Base-by-base conservation (phyloP, 306 rosid species). In the Cucurbita pepo region DNA sequence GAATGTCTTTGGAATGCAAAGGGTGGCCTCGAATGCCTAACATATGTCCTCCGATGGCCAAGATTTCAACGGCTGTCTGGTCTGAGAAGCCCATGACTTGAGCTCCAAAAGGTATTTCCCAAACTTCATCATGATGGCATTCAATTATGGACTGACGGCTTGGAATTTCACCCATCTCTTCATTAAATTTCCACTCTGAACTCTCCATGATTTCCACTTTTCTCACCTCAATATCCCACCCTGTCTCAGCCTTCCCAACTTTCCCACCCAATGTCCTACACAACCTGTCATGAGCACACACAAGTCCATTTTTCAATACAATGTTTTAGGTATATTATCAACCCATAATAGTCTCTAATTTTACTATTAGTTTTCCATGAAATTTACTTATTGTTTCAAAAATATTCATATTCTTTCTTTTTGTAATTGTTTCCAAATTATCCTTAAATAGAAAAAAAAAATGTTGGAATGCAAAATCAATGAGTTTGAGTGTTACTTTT, bases 1-100 rank as follows among this genome's bases (percentile, higher is more conserved):
- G 78, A 61, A 88, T 90, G 79, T 85, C 96, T 67, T 72, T 88
- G 41, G 81, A 63, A 73, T 85, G 88, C 79, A 86, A 91, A 56
- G 95, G 95, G 57, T 88, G 91, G 48, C 95, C 95, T 80, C 88
- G 95, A 69, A 90, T 85, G 16, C 95, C 91, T 66, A 90, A 81
- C 73, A 86, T 75, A 66, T 88, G 88, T 11, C 76, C 77, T 72
- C 66, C 86, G 73, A 88, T 79, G 69, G 74, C 67, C 78, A 90
- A 90, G 82, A 88, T 82, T 75, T 90, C 95, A 12, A 90, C 95
- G 0, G 86, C 82, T 19, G 89, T 88, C 81, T 85, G 88, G 19
- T 85, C 85, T 3, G 96, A 90, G 57, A 30, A 82, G 3, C 83
- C 95, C 47, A 88, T 75, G 34, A 90, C 91, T 69, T 82, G 47